Conservation (phyloP, 1,284 basidiomycete species). For the Caloboletus firmus region DNA sequence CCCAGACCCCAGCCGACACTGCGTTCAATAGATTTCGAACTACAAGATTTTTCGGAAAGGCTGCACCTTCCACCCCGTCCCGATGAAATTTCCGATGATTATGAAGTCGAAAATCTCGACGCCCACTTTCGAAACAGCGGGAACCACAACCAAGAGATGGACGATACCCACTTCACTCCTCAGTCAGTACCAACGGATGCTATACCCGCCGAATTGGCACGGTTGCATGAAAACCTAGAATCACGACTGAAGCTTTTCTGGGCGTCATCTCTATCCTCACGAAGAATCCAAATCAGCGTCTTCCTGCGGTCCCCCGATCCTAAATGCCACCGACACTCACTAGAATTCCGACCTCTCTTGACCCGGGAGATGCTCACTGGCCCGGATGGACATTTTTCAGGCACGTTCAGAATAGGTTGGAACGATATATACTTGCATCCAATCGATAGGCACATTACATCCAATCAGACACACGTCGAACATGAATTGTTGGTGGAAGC, state of each 20-base stretch:
- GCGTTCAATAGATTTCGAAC: conserved; percentile 27
- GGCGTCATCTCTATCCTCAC: conserved; percentile 63
- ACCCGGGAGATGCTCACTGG: conserved; percentile 54
- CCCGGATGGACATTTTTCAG: conserved; percentile 70
- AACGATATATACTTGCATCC: conserved; percentile 65
- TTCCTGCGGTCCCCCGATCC: conserved; percentile 43
- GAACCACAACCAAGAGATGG: conserved; percentile 20
- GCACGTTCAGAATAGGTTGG: conserved; percentile 64
- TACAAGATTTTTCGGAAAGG: conserved; percentile 44
- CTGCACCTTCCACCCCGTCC: conserved; percentile 58
- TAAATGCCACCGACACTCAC: conserved; percentile 14
- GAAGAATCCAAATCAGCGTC: conserved; percentile 57
- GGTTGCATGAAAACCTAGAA: conserved; percentile 73
- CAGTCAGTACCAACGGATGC: conserved; percentile 14
- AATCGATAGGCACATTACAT: conserved; percentile 54
- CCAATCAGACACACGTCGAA: conserved; percentile 51
- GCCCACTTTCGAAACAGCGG: conserved; percentile 24
- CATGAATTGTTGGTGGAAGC: conserved; percentile 59
- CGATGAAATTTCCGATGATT: conserved; percentile 59
- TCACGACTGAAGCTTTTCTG: conserved; percentile 75
- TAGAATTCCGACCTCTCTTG: conserved; percentile 47
- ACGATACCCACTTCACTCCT: conserved; percentile 20
- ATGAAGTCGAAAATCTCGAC: conserved; percentile 46
- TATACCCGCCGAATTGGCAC: conserved; percentile 43
- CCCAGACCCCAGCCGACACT: conserved; percentile 45